Evolutionary conservation across 768 basidiomycete genomes (phyloP), one percentile per base, ranked within the genome.

Genomic region (Porphyrellus cyaneotinctus): DNA sequence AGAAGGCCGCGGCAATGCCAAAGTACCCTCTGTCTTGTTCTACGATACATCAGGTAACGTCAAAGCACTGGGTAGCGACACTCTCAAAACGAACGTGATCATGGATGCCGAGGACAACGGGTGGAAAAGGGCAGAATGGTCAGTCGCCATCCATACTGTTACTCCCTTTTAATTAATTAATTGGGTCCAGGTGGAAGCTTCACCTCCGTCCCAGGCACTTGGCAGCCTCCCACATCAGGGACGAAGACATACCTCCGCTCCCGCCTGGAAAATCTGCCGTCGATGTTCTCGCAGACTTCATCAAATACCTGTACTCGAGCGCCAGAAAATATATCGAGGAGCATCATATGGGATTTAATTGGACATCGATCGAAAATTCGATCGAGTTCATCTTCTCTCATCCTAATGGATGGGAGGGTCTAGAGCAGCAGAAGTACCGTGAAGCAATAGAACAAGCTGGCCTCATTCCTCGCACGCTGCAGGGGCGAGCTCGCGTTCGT

Each of bases 401-500:
- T 50, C 68, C 67, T 4, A 68, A 68, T 11, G 66, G 67, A 10
- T 68, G 67, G 32, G 32, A 33, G 11, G 32, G 32, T 13, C 33
- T n/a, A 11, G 61, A 68, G 20, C 63, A 63, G 36, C 50, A 58
- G 11, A 49, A 53, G n/a, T 57, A 64, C 31, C 63, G 61, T 7
- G 49, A 44, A 0, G 67, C 67, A 11, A 58, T 59, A 2, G 55
- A 61, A 36, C 23, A 22, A 18, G 68, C 68, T 3, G 62, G 64
- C 4, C 59, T 68, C 15, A 13, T 69, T 2, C 56, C 59, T 3
- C 11, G 26, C 17, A 54, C 54, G 0, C 20, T n/a, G 1, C 43
- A 49, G 8, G 61, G 53, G 1, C 54, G 46, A 36, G 39, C 53
- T 2, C 58, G 58, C 5, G 55, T 68, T 9, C 62, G 58, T 20